Evolutionary conservation across 106 monocot species (phyloP).

Genomic region (Phalaenopsis equestris): DNA sequence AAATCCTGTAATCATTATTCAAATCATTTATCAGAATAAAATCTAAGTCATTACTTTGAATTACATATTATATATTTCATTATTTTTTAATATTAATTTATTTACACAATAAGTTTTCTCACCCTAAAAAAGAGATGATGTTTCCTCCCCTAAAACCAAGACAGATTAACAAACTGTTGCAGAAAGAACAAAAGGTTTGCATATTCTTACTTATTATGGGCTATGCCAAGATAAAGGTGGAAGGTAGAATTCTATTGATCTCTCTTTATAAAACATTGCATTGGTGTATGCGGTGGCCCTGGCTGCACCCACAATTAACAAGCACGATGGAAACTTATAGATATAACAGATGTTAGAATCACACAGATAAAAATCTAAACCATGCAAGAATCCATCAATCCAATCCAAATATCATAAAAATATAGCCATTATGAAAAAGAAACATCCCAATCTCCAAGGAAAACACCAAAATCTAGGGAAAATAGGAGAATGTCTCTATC

Average conservation of each 20-base stretch:
- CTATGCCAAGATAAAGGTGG: slow-evolving; percentile 24
- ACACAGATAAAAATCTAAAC: neutral
- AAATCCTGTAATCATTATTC: no score
- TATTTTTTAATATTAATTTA: no score
- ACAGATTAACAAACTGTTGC: no score
- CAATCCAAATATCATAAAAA: neutral
- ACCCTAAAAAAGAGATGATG: no score
- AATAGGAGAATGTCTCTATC: neutral
- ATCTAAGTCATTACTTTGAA: no score
- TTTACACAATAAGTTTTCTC: no score
- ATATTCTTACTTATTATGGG: slow-evolving; percentile 18
- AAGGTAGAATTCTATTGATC: slow-evolving; percentile 35
- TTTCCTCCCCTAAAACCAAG: no score
- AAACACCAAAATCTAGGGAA: neutral
- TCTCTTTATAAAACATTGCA: slow-evolving; percentile 56
- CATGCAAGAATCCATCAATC: neutral
- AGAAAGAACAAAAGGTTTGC: neutral
- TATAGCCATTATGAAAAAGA: neutral
- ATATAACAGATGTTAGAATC: neutral
- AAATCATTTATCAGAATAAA: no score
- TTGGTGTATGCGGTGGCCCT: slow-evolving; percentile 31
- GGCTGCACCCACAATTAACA: slow-evolving; percentile 20
- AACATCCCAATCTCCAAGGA: neutral
- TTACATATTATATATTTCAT: no score
- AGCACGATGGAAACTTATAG: neutral